Conservation (phyloP, 148 eudicot species). For the Salicornia ramosissima region DNA sequence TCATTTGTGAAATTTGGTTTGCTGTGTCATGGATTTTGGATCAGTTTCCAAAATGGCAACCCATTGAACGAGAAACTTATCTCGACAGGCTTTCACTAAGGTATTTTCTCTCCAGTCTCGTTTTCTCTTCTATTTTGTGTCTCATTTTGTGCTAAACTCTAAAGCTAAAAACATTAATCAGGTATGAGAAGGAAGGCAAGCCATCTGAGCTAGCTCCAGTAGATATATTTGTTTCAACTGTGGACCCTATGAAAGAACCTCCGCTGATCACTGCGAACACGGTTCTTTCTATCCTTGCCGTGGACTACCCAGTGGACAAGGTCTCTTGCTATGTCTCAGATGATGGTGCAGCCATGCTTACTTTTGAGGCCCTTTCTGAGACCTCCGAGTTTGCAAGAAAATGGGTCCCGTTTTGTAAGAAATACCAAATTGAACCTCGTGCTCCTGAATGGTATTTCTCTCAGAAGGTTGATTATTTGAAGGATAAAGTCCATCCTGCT, state of each 20-base stretch:
- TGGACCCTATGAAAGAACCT: conserved; percentile 93
- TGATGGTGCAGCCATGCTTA: conserved; percentile 99
- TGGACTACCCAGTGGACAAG: conserved; percentile 92
- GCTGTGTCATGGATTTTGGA: conserved; percentile 93
- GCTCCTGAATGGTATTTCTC: conserved; percentile 98
- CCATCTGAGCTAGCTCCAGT: conserved; percentile 83
- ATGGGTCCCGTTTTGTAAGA: conserved; percentile 97
- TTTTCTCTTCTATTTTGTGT: conserved; percentile 3
- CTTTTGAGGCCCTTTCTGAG: conserved; percentile 94
- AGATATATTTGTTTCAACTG: conserved; percentile 91
- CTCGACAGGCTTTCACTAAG: conserved; percentile 85
- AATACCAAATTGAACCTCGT: conserved; percentile 82
- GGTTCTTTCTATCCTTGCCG: conserved; percentile 90
- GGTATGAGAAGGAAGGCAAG: conserved; percentile 98
- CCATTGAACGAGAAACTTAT: conserved; percentile 92
- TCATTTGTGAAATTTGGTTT: conserved; percentile 96
- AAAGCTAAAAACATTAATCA: conserved; percentile 20
- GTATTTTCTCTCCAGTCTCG: conserved; percentile 28
- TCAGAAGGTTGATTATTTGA: conserved; percentile 83
- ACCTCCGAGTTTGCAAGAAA: conserved; percentile 94
- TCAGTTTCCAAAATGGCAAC: conserved; percentile 94
- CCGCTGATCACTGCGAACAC: conserved; percentile 97
- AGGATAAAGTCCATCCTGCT: conserved; percentile 85
- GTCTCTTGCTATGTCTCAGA: conserved; percentile 86
- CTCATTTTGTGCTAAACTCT: conserved; percentile 1